phyloP scores from a whole-genome alignment of 108 stramenopile genomes.

The Parietichytrium sp. region DNA sequence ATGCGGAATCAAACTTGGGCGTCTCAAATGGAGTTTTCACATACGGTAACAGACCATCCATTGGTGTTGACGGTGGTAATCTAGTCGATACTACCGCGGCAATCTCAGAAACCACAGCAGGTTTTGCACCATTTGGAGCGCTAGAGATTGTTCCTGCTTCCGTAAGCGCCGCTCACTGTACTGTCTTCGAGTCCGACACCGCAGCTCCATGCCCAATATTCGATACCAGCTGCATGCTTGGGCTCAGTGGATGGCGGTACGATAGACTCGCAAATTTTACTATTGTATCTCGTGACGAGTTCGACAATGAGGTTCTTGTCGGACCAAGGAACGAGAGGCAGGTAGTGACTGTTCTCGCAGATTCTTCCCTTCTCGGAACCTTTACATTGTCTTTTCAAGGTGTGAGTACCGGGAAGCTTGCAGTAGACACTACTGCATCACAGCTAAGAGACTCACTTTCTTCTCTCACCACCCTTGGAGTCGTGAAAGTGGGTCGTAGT shows the following conservation, averaged over 20 bases:
- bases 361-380: neutral
- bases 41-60: neutral
- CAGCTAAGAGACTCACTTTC: neutral
- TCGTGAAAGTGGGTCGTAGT: neutral
- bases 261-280: neutral
- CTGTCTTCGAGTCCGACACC: neutral
- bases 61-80: neutral
- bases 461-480: neutral
- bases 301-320: neutral
- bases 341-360: neutral
- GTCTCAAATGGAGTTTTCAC: neutral
- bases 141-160: neutral
- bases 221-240: neutral
- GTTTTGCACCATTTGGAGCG: neutral
- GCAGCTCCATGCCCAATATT: neutral
- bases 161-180: neutral
- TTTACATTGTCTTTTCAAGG: neutral
- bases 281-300: conserved; percentile 27
- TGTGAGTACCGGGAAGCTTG: neutral
- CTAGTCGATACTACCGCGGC: neutral
- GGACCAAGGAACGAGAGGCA: neutral
- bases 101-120: neutral
- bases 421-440: neutral
- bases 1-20: neutral
- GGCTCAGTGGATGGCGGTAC: neutral